phyloP scores from a whole-genome alignment of 2,329 filamentous ascomycete species.

The Fusarium hostae region DNA sequence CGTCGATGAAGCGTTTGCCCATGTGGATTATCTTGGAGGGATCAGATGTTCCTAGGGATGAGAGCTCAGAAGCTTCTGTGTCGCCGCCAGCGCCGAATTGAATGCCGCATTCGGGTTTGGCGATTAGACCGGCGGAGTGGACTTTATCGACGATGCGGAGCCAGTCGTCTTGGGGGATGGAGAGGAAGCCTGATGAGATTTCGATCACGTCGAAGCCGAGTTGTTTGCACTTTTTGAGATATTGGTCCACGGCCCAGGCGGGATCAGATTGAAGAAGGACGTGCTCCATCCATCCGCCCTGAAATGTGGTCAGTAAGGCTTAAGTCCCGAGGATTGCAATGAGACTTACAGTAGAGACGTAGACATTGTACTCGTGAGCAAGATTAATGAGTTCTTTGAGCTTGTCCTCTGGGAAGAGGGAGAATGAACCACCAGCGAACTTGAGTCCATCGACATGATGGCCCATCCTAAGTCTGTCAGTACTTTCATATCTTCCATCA shows the following conservation, averaged over 20 bases:
- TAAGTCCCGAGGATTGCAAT: too few relatives aligned
- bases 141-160: constrained; percentile 60
- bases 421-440: constrained; percentile 58
- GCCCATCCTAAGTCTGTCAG: constrained; percentile 53
- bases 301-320: not conserved
- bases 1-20: constrained; percentile 60
- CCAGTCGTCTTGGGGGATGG: constrained; percentile 64
- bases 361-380: constrained; percentile 15
- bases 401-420: not conserved
- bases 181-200: constrained; percentile 64
- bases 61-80: constrained; percentile 58
- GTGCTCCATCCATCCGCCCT: constrained; percentile 26
- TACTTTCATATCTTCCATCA: too few relatives aligned
- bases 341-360: constrained; percentile 16
- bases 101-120: constrained; percentile 66
- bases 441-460: constrained; percentile 66
- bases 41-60: constrained; percentile 13
- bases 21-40: constrained; percentile 50
- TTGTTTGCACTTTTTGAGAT: constrained; percentile 62
- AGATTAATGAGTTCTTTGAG: constrained; percentile 12
- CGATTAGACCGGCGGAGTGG: constrained; percentile 59
- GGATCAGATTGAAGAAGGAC: constrained; percentile 48
- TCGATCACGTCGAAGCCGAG: constrained; percentile 66
- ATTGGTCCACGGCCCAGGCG: constrained; percentile 59
- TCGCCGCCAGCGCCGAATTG: constrained; percentile 68